A percentile compares a stretch with the other conserved stretches of the same genome.
Evolutionary conservation across 2,329 filamentous ascomycete genomes (phyloP).

Genomic region (Geosmithia flava): DNA sequence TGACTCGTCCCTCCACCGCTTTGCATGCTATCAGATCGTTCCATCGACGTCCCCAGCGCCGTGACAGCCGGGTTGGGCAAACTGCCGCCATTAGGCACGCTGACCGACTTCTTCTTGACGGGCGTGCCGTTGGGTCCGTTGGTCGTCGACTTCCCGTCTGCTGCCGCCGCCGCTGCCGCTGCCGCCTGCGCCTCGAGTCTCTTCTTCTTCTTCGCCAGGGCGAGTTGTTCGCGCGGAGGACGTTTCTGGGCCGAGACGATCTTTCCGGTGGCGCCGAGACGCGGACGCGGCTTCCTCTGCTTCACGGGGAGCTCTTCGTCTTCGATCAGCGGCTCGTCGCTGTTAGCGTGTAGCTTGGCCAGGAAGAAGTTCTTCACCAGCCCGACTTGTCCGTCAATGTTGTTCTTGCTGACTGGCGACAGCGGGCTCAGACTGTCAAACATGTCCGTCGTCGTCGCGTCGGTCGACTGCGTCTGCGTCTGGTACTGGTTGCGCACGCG

Average conservation of each 20-base stretch:
- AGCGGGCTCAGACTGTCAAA: conserved; percentile 58
- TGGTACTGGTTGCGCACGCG: conserved; percentile 79
- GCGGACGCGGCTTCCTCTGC: conserved; percentile 64
- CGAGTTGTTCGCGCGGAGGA: conserved; percentile 69
- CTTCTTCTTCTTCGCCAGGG: conserved; percentile 78
- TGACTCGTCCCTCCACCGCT: conserved; percentile 47
- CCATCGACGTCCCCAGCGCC: conserved; percentile 38
- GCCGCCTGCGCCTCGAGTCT: conserved; percentile 55
- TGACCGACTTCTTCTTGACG: conserved; percentile 38
- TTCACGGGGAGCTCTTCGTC: conserved; percentile 92
- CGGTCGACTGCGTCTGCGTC: conserved; percentile 54
- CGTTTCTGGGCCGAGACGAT: conserved; percentile 77
- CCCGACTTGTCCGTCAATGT: conserved; percentile 68
- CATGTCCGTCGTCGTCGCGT: conserved; percentile 44
- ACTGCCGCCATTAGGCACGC: conserved; percentile 22
- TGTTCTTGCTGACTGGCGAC: conserved; percentile 69
- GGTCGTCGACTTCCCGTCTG: conserved; percentile 17
- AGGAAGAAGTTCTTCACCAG: conserved; percentile 87
- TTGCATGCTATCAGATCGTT: conserved; percentile 43
- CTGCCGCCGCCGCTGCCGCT: conserved; percentile 27
- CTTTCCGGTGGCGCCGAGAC: conserved; percentile 62
- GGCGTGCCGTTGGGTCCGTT: conserved; percentile 23
- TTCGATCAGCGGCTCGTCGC: conserved; percentile 71
- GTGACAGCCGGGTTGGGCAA: conserved; percentile 24
- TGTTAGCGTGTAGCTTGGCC: conserved; percentile 73